Evolutionary conservation across 176 grass and related monocot species (phyloP).

Genomic region (Triticum timopheevii): DNA sequence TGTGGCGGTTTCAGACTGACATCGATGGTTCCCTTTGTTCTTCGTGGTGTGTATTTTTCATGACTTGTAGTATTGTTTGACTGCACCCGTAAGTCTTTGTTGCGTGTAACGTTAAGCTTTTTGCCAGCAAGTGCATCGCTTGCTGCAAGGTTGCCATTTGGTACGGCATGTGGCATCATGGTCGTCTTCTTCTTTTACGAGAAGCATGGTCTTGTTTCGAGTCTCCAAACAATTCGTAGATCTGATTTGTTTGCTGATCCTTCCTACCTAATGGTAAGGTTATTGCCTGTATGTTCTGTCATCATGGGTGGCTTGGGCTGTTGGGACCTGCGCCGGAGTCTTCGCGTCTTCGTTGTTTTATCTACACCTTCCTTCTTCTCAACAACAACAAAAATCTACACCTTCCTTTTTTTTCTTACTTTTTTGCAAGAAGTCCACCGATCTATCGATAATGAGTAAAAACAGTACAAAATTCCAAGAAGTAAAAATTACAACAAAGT

Average conservation of each 20-base stretch:
- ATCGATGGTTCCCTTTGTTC: not conserved
- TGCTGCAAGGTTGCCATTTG: not conserved
- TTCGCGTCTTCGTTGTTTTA: not conserved
- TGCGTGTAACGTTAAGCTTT: too few species aligned
- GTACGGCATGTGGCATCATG: not conserved
- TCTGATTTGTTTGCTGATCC: not conserved
- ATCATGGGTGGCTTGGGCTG: not conserved
- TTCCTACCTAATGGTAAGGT: not conserved
- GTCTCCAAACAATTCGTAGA: not conserved
- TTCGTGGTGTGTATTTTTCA: not conserved
- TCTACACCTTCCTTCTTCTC: too few species aligned
- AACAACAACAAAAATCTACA: too few species aligned
- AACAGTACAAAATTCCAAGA: too few species aligned
- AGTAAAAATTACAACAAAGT: too few species aligned
- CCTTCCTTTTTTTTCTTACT: too few species aligned
- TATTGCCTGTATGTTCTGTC: not conserved
- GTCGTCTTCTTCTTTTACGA: not conserved
- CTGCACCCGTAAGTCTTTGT: not conserved
- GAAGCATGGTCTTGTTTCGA: not conserved
- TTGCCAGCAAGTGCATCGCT: not conserved
- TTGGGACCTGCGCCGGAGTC: not conserved
- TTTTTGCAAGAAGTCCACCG: too few species aligned
- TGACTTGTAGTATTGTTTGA: constrained; percentile 8
- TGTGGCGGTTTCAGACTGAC: not conserved
- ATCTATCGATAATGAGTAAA: too few species aligned